phyloP scores from a whole-genome alignment of 805 yeast genomes.

The Yamadazyma takamatsuzukensis region DNA sequence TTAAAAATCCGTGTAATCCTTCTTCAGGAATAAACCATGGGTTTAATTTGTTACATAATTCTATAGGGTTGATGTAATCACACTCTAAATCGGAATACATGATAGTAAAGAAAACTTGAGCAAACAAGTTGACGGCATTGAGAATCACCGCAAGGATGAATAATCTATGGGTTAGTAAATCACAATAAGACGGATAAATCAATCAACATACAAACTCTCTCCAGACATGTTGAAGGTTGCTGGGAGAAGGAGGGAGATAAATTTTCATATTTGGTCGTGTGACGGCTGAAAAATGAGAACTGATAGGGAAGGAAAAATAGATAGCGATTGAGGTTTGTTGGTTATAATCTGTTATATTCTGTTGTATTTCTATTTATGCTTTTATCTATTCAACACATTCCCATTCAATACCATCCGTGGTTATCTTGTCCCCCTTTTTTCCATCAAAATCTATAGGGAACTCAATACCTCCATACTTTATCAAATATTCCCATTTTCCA shows the following conservation, averaged over 20 bases:
- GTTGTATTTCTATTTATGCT: neutral
- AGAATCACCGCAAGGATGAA: slow-evolving; percentile 75
- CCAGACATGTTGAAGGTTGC: slow-evolving; percentile 33
- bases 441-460: slow-evolving; percentile 24
- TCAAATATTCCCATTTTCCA: slow-evolving; percentile 20
- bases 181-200: slow-evolving; percentile 1
- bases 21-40: slow-evolving; percentile 90
- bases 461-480: slow-evolving; percentile 22
- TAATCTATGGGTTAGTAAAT: slow-evolving; percentile 35
- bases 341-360: neutral
- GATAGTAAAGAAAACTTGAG: slow-evolving; percentile 93
- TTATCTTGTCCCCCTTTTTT: slow-evolving; percentile 7
- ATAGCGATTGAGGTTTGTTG: no score
- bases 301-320: no score
- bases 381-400: slow-evolving; percentile 16
- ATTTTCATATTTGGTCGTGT: no score
- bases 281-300: no score
- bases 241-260: neutral
- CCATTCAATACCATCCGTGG: slow-evolving; percentile 15
- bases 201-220: slow-evolving; percentile 42
- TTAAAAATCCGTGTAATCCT: slow-evolving; percentile 67
- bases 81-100: slow-evolving; percentile 93
- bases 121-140: slow-evolving; percentile 83
- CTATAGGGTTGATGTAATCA: slow-evolving; percentile 97
- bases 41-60: slow-evolving; percentile 89